Conservation (phyloP, 495 filamentous ascomycete genomes). For the Xylaria intraflava region DNA sequence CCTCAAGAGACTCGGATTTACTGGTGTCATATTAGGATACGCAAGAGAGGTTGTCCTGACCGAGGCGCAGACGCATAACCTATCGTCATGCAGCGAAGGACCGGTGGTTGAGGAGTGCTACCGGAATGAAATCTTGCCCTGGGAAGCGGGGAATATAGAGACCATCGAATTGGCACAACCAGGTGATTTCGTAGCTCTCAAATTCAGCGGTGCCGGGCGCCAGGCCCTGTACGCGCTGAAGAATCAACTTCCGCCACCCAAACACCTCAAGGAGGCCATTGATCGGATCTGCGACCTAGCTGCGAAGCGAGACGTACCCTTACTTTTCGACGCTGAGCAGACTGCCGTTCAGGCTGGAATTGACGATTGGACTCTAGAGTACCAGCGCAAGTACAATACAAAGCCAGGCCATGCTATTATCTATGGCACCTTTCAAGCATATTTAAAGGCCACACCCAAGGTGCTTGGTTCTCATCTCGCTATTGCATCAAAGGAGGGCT, state of each 20-base stretch:
- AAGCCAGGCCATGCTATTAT: constrained; percentile 38
- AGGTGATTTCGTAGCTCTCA: constrained; percentile 83
- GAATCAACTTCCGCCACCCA: constrained; percentile 49
- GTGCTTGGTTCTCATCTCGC: constrained; percentile 62
- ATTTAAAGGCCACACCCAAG: constrained; percentile 63
- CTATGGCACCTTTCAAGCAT: constrained; percentile 76
- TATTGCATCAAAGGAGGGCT: constrained; percentile 57
- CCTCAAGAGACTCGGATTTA: constrained; percentile 61
- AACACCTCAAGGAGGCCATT: constrained; percentile 61
- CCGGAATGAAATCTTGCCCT: constrained; percentile 58
- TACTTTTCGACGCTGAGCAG: constrained; percentile 92
- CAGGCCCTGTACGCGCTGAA: constrained; percentile 62
- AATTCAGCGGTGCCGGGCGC: constrained; percentile 89
- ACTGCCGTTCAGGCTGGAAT: constrained; percentile 73
- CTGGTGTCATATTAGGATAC: constrained; percentile 72
- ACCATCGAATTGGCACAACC: constrained; percentile 66
- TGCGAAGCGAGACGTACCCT: constrained; percentile 55
- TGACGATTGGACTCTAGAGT: constrained; percentile 73
- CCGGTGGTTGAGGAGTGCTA: constrained; percentile 38
- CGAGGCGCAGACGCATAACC: constrained; percentile 39
- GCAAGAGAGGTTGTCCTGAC: constrained; percentile 64
- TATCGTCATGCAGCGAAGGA: constrained; percentile 27
- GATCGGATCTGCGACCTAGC: constrained; percentile 72
- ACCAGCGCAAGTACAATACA: constrained; percentile 73
- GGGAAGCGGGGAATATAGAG: constrained; percentile 67